A percentile compares a stretch with the other conserved stretches of the same genome.
Conservation (phyloP, 257 asterid species). For the Solanum boliviense region DNA sequence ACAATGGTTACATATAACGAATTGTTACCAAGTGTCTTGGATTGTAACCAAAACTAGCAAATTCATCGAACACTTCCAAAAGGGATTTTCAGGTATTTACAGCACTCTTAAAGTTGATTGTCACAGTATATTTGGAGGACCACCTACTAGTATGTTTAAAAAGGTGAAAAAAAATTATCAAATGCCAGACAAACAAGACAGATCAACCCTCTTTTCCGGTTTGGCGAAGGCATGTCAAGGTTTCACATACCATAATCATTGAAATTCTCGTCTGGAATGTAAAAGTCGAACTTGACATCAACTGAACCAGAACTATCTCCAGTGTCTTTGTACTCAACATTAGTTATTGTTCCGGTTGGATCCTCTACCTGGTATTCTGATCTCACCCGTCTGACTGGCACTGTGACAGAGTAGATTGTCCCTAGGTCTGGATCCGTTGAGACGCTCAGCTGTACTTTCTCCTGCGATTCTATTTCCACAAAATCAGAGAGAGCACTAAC, state of each 20-base stretch:
- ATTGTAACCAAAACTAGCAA: background rate
- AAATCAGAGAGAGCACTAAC: slow-evolving; percentile 73
- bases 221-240: background rate
- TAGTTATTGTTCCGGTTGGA: slow-evolving; percentile 63
- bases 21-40: background rate
- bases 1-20: background rate
- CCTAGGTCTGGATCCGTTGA: slow-evolving; percentile 85
- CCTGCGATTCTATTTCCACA: slow-evolving; percentile 92
- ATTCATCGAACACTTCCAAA: background rate
- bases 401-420: slow-evolving; percentile 78
- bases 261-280: slow-evolving; percentile 50
- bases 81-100: background rate
- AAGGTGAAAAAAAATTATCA: background rate
- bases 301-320: slow-evolving; percentile 83
- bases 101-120: background rate
- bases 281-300: slow-evolving; percentile 91
- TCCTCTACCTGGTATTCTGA: slow-evolving; percentile 69
- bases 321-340: slow-evolving; percentile 64
- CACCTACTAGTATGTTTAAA: background rate
- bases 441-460: slow-evolving; percentile 79
- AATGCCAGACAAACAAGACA: background rate
- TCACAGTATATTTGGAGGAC: background rate
- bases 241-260: slow-evolving; percentile 17
- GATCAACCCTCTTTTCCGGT: background rate
- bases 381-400: slow-evolving; percentile 62